phyloP scores from a whole-genome alignment of 371 early-diverging fungal genomes.

The Mortierella sp. region DNA sequence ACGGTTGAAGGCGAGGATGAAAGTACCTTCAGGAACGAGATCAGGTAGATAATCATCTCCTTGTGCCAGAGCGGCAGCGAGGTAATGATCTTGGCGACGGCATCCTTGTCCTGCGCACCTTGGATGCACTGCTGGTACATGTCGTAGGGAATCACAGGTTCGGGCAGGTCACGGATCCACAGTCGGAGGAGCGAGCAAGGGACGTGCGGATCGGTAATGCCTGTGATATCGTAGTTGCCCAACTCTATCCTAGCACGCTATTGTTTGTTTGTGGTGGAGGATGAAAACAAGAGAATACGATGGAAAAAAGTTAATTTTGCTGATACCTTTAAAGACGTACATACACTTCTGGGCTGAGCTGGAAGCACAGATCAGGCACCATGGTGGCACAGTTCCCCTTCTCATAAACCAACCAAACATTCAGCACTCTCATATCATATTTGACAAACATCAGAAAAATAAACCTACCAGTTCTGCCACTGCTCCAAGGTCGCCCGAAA shows the following conservation, averaged over 20 bases:
- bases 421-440: not conserved
- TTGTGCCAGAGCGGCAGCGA: slow-evolving; percentile 81
- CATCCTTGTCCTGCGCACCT: slow-evolving; percentile 66
- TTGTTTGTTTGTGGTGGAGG: not conserved
- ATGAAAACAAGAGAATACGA: no score
- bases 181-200: slow-evolving; percentile 93
- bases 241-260: slow-evolving; percentile 87
- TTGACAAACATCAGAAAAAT: not conserved
- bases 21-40: slow-evolving; percentile 83
- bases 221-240: slow-evolving; percentile 79
- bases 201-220: slow-evolving; percentile 90
- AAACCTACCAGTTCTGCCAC: slow-evolving; percentile 82
- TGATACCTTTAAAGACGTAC: not conserved
- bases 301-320: not conserved
- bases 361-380: slow-evolving; percentile 10
- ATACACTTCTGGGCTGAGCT: slow-evolving; percentile 4
- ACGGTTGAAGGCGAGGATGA: not conserved
- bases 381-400: slow-evolving; percentile 6
- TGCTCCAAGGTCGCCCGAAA: slow-evolving; percentile 94
- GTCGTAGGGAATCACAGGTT: slow-evolving; percentile 91
- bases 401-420: not conserved
- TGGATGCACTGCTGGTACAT: slow-evolving; percentile 81
- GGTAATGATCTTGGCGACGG: slow-evolving; percentile 73
- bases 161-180: slow-evolving; percentile 94
- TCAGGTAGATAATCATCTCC: slow-evolving; percentile 83